Conservation (phyloP, 108 stramenopile genomes). For the Pinguiococcus pyrenoidosus region DNA sequence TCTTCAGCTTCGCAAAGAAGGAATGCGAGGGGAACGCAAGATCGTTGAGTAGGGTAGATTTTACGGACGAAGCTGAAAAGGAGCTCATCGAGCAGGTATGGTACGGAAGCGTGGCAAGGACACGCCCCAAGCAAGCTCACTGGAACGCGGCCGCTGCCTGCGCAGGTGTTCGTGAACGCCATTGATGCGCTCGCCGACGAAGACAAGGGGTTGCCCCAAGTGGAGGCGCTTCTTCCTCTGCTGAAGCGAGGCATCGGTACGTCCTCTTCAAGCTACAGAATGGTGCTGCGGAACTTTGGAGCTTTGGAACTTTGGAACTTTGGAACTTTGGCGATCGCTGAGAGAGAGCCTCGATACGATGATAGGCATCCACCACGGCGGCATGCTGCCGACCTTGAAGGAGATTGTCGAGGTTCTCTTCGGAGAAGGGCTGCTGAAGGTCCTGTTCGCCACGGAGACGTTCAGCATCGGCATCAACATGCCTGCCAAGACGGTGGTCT, state of each 20-base stretch:
- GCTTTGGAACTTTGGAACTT: no score
- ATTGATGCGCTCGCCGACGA: constrained; percentile 87
- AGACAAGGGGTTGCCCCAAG: constrained; percentile 78
- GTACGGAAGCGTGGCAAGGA: not conserved
- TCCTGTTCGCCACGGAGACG: constrained; percentile 95
- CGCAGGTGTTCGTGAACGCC: constrained; percentile 72
- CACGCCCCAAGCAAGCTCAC: not conserved
- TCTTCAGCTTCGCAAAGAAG: constrained; percentile 96
- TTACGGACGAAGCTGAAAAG: constrained; percentile 91
- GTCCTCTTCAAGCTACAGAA: no score
- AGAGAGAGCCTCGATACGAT: no score
- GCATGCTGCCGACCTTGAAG: constrained; percentile 95
- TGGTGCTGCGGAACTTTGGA: no score
- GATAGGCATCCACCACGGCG: constrained; percentile 99
- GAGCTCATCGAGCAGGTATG: constrained; percentile 62
- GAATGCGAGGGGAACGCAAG: constrained; percentile 83
- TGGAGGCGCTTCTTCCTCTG: constrained; percentile 76
- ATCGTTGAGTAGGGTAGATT: constrained; percentile 69
- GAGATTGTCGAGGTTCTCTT: constrained; percentile 99
- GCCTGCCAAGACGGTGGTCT: constrained; percentile 99
- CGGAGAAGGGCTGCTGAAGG: constrained; percentile 87
- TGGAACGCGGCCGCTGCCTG: not conserved
- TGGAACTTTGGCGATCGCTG: no score
- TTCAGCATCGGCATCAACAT: constrained; percentile 90
- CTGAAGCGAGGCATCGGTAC: constrained; percentile 81